Evolutionary conservation across 2,329 filamentous ascomycete species (phyloP).

Genomic region (Exophiala dermatitidis): DNA sequence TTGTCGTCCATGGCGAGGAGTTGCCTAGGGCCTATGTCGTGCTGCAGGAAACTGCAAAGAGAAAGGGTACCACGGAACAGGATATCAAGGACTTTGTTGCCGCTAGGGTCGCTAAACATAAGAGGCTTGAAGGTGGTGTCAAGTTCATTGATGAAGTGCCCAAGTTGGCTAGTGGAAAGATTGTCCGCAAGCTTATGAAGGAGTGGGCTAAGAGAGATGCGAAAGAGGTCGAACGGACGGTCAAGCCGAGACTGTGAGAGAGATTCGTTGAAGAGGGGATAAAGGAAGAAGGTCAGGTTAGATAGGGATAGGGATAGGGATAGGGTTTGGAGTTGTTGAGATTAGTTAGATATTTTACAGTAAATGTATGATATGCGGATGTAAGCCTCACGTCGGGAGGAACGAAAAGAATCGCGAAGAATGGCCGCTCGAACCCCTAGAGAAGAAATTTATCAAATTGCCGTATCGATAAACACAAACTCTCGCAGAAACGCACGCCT

Average conservation of each 20-base stretch:
- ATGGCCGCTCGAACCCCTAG: not conserved
- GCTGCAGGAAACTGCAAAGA: slow-evolving; percentile 45
- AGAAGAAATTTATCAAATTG: too few species aligned
- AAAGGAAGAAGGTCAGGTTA: too few species aligned
- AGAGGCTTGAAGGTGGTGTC: slow-evolving; percentile 47
- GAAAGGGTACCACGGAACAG: slow-evolving; percentile 38
- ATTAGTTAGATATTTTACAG: too few species aligned
- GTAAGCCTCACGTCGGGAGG: too few species aligned
- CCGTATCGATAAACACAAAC: not conserved
- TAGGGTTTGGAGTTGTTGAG: too few species aligned
- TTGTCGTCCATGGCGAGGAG: slow-evolving; percentile 34
- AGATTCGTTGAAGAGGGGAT: not conserved
- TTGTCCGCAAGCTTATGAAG: slow-evolving; percentile 49
- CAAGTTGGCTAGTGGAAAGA: slow-evolving; percentile 53
- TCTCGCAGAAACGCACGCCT: not conserved
- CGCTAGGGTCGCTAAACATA: slow-evolving; percentile 46
- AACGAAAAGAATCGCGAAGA: not conserved
- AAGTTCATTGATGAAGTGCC: slow-evolving; percentile 52
- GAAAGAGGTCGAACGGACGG: slow-evolving; percentile 54
- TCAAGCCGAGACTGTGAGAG: slow-evolving; percentile 52
- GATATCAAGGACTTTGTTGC: slow-evolving; percentile 36
- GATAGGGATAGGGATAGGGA: too few species aligned
- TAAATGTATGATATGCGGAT: too few species aligned
- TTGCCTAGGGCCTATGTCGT: slow-evolving; percentile 39
- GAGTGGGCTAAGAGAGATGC: slow-evolving; percentile 46